These are phyloP conservation scores for Nicotiana tomentosiformis DNA, from an alignment of 257 asterid genomes.

Conservation along the genomic window DNA sequence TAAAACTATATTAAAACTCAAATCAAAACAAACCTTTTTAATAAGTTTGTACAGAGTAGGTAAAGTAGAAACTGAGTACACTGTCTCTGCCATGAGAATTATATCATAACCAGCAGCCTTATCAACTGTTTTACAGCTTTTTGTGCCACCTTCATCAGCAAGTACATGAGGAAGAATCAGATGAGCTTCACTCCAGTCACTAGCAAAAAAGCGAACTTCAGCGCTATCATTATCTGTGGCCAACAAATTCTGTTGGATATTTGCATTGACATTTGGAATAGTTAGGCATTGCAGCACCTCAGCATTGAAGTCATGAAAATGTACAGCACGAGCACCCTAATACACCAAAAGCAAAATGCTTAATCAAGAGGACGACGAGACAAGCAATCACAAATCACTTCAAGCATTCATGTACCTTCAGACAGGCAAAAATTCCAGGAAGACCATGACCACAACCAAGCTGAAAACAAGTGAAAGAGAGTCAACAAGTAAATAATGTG, in stretches of 20 bases:
- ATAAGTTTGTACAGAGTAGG: constrained; percentile 61
- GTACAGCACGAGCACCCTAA: constrained; percentile 73
- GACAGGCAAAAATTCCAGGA: constrained; percentile 84
- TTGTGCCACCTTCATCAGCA: constrained; percentile 17
- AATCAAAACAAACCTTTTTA: constrained; percentile 49
- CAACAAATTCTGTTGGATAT: constrained; percentile 34
- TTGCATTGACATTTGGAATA: constrained; percentile 74
- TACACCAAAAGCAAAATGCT: not conserved
- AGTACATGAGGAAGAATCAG: constrained; percentile 36
- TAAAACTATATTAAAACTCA: not conserved
- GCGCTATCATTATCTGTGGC: constrained; percentile 8
- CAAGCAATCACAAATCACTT: not conserved
- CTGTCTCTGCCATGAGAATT: constrained; percentile 97
- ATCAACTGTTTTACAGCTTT: constrained; percentile 11
- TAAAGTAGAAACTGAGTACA: constrained; percentile 69
- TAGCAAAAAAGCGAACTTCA: constrained; percentile 77
- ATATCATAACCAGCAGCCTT: constrained; percentile 52
- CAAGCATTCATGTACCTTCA: constrained; percentile 40
- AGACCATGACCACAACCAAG: constrained; percentile 99
- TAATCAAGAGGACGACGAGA: not conserved
- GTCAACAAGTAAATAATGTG: not conserved
- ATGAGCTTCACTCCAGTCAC: constrained; percentile 88
- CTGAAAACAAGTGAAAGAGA: constrained; percentile 36
- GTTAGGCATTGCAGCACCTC: constrained; percentile 86
- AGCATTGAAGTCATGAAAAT: constrained; percentile 92